Evolutionary conservation across 2,329 filamentous ascomycete species (phyloP), one percentile per base, ranked within the genome.

Genomic region (Rhynchosporium graminicola): DNA sequence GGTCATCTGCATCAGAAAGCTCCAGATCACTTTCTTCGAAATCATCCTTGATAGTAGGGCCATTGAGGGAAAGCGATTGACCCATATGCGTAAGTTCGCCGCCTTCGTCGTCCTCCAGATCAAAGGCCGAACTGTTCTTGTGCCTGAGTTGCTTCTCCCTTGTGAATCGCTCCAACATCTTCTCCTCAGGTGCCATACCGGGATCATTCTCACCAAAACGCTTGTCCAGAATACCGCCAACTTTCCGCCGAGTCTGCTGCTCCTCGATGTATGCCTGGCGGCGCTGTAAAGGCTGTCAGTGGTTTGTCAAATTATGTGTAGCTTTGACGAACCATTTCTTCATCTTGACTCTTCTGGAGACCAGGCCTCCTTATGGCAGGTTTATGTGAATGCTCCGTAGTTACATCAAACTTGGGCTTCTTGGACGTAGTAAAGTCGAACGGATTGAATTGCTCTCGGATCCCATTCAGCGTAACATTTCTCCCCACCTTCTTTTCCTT

Each of bases 151-250:
- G 88, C 76, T 95, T 95, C 78, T 97, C 95, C 71, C 87, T 81
- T 50, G 94, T 91, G 74, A 96, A 99, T 73, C 95, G 85, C 76
- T 97, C 91, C 68, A 95, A 84, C 79, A 95, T 95, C 74, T 90
- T 90, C 73, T 98, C 91, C 73, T 99, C 95, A 2, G 92, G 88
- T 3, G 91, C 91, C 91, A 99, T 94, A 12, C 87, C 90, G 10
- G 92, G 91, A 75, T 99, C 93, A 72, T 96, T 90, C 80, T 99
- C 96, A 76, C 96, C 95, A 72, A 99, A 97, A 71, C 95, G 88
- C 72, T 92, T 86, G 81, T 99, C 95, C 59, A 97, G 78, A 66
- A 99, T 91, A 4, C 93, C 94, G 67, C 95, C 95, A 26, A 94
- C 88, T 77, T 97, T 97, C 75, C 96, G 93, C 45, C 91, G 86